phyloP scores from a whole-genome alignment of 257 asterid genomes.

The Pogostemon cablin region DNA sequence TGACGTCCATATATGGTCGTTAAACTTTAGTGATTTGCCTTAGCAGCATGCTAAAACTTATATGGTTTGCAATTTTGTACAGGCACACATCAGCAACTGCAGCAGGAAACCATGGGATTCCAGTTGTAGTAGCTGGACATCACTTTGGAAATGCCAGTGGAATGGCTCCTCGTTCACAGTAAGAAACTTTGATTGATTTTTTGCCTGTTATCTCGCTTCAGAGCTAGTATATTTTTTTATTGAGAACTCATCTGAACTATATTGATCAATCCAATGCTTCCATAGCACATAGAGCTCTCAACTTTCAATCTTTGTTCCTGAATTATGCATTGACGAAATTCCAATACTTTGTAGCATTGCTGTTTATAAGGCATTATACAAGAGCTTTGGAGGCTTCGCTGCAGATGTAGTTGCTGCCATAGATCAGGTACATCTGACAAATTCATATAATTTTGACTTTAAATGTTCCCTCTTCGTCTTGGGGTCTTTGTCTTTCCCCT shows the following conservation, averaged over 20 bases:
- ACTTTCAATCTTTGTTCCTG: neutral
- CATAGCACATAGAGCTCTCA: neutral
- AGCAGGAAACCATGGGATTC: slow-evolving; percentile 94
- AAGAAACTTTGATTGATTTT: slow-evolving; percentile 40
- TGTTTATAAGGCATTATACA: slow-evolving; percentile 93
- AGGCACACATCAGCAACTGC: slow-evolving; percentile 97
- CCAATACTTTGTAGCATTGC: slow-evolving; percentile 61
- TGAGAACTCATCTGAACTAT: neutral
- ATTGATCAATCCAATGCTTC: neutral
- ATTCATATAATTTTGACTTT: slow-evolving; percentile 1
- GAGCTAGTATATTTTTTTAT: neutral
- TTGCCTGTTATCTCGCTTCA: neutral
- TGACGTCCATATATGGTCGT: neutral
- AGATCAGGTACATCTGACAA: slow-evolving; percentile 68
- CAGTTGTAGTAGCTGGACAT: slow-evolving; percentile 90
- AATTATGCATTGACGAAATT: slow-evolving; percentile 31
- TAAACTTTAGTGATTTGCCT: neutral
- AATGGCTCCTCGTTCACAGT: slow-evolving; percentile 99
- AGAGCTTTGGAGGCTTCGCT: slow-evolving; percentile 99
- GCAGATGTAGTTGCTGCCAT: slow-evolving; percentile 99
- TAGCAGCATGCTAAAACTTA: neutral
- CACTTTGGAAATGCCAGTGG: slow-evolving; percentile 98
- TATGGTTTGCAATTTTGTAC: slow-evolving; percentile 25
- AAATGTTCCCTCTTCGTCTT: neutral
- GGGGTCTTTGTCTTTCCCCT: neutral